Evolutionary conservation across 2,329 filamentous ascomycete genomes (phyloP).

Genomic region (Monilinia vaccinii-corymbosi): DNA sequence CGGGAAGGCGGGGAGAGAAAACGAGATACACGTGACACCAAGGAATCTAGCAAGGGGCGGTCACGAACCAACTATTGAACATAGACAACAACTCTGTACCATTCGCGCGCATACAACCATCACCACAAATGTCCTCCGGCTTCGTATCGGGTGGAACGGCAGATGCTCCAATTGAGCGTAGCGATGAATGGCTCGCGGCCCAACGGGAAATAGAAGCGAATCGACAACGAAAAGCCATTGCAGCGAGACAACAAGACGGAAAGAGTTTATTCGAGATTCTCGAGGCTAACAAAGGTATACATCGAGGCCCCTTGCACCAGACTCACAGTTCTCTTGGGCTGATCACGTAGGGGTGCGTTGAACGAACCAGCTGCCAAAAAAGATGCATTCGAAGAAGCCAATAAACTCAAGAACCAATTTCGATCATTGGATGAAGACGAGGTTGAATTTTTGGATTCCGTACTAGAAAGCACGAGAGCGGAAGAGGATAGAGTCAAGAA

Average conservation of each 20-base stretch:
- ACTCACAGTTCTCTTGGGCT: constrained; percentile 13
- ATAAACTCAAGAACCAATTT: constrained; percentile 66
- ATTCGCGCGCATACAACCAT: constrained; percentile 1
- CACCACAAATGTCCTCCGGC: constrained; percentile 36
- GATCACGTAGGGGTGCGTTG: constrained; percentile 29
- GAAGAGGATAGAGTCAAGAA: constrained; percentile 46
- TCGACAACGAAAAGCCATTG: constrained; percentile 28
- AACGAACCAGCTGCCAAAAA: constrained; percentile 59
- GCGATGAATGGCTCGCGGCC: constrained; percentile 29
- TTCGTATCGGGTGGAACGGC: constrained; percentile 43
- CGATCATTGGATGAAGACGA: constrained; percentile 71
- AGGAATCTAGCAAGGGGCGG: neutral
- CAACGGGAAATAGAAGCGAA: constrained; percentile 33
- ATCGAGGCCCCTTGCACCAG: constrained; percentile 3
- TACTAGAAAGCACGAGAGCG: constrained; percentile 39
- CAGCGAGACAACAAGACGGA: constrained; percentile 34
- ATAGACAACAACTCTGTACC: neutral
- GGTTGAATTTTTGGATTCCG: constrained; percentile 61
- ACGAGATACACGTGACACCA: neutral
- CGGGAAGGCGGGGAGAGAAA: neutral
- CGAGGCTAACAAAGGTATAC: constrained; percentile 69
- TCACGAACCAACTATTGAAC: neutral
- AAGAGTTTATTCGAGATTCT: constrained; percentile 65
- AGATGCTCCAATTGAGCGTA: constrained; percentile 35
- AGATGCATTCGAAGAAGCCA: constrained; percentile 70